Evolutionary conservation across 2,329 filamentous ascomycete genomes (phyloP), one percentile per base, ranked within the genome.

Genomic region (Cladophialophora yegresii): DNA sequence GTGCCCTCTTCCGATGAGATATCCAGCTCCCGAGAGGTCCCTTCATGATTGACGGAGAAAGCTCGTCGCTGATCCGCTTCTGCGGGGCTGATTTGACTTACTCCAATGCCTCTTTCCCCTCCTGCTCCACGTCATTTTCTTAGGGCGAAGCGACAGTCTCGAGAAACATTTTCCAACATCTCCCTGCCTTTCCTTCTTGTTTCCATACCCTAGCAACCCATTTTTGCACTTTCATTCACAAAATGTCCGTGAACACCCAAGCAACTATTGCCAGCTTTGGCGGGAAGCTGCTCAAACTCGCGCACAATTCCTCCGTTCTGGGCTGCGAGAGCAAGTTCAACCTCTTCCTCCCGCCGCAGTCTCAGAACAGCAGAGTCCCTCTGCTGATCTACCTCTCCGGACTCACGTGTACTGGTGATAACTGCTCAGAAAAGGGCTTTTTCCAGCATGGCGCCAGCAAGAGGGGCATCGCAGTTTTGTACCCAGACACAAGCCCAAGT

Each of bases 401-500:
- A 58, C 83, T 99, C 66, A 98, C 95, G 66, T 99, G 95, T 83
- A 93, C 92, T 0, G 92, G 91, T 40, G 93, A 98, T 72, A 89
- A 89, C 71, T 86, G 85, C 76, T 85, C 86, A 1, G 86, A 89
- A 74, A 89, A 88, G 76, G 95, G 93, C 59, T 98, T 97, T 83
- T 91, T 99, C 79, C 93, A 97, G 76, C 87, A 89, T 72, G 85
- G 86, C 68, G 95, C 95, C 54, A 85, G 88, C 63, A 83, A 88
- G 72, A 89, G 88, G 75, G 91, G 91, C 73, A 90, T 99, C 76
- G 95, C 95, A n/a, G 81, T 99, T 63, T 85, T 97, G 60, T 98
- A 92, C 80, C 95, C 95, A 1, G 95, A 99, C 81, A 99, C 95
- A 23, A 96, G 90, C 63, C 95, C 95, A 63, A 87, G 93, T 88